Base-by-base conservation (phyloP, 1,284 basidiomycete genomes). In the Schizophyllum commune region DNA sequence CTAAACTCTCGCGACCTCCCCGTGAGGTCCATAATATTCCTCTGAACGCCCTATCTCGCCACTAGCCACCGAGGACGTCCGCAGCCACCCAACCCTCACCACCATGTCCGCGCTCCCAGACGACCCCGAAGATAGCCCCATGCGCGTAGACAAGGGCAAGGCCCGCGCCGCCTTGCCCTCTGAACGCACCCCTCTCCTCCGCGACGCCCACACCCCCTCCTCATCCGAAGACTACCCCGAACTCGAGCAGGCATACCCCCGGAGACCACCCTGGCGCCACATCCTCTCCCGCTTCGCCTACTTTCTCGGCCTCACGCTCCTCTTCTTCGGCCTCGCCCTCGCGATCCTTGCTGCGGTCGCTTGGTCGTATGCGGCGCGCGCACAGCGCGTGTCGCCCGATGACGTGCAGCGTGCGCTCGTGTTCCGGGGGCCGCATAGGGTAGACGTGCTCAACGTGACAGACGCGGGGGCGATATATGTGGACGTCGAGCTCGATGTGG, bases 381-480 rank as follows among this genome's bases (percentile, higher is more conserved):
- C 82, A 0, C 77, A 82, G 9, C 70, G 73, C 60, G 66, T 83
- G n/a, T 80, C 83, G 2, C 77, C 83, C 8, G 79, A 88, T 62
- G 81, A 83, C 62, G 71, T 89, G 52, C 72, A 82, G 47, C 73
- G 77, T 20, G 80, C 81, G n/a, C 68, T 91, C 8, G 76, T 82
- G 8, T 72, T 88, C 53, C 71, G 75, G 56, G 86, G 86, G 0
- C 88, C 89, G 1, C 80, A 85, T 65, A 73, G 75, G 20, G 71
- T 90, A 55, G 77, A 85, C 63, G 78, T 91, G 1, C 71, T 88
- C 57, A 86, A 85, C 63, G 75, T 83, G 53, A 86, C 86, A 4
- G 65, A 69, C n/a, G 77, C 80, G 8, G 85, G 81, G 2, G 83
- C 79, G 1, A 68, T 90, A 27, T 86, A 84, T 83, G 65, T 89